phyloP scores from a whole-genome alignment of 495 filamentous ascomycete genomes.

The Penicillium paradoxum region DNA sequence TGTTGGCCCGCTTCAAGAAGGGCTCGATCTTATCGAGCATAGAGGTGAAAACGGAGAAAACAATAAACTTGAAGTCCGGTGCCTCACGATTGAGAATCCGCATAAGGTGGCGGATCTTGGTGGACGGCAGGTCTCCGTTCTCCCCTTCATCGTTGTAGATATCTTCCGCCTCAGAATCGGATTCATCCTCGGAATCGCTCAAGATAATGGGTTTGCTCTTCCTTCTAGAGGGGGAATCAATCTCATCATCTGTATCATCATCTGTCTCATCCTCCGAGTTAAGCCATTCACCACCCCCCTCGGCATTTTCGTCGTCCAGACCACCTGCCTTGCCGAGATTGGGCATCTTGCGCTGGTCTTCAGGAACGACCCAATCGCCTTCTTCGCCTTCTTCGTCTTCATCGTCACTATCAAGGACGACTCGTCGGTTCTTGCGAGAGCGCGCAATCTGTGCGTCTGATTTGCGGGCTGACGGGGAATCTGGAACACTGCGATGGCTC shows the following conservation, averaged over 20 bases:
- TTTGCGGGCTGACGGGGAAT: constrained; percentile 17
- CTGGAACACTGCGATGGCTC: constrained; percentile 19
- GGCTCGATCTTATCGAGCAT: constrained; percentile 97
- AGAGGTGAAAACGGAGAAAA: constrained; percentile 95
- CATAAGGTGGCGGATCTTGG: constrained; percentile 85
- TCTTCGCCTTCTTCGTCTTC: constrained; percentile 67
- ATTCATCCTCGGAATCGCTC: constrained; percentile 21
- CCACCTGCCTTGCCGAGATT: constrained; percentile 74
- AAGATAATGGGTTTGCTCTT: constrained; percentile 16
- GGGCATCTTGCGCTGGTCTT: constrained; percentile 50
- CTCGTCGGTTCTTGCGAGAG: constrained; percentile 45
- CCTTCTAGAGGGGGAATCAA: constrained; percentile 32
- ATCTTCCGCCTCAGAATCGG: constrained; percentile 31
- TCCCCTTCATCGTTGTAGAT: constrained; percentile 42
- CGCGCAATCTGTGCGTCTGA: constrained; percentile 30
- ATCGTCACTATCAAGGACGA: constrained; percentile 60
- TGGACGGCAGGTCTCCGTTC: constrained; percentile 61
- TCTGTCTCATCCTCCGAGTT: constrained; percentile 59
- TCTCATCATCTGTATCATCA: constrained; percentile 51
- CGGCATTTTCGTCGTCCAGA: constrained; percentile 76
- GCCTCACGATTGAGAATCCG: constrained; percentile 75
- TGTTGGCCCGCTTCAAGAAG: constrained; percentile 67
- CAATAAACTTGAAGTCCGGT: constrained; percentile 82
- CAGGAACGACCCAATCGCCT: constrained; percentile 70
- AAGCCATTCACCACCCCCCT: constrained; percentile 78